Base-by-base conservation (phyloP, 2,329 filamentous ascomycete genomes). In the Neoascochyta sp. region DNA sequence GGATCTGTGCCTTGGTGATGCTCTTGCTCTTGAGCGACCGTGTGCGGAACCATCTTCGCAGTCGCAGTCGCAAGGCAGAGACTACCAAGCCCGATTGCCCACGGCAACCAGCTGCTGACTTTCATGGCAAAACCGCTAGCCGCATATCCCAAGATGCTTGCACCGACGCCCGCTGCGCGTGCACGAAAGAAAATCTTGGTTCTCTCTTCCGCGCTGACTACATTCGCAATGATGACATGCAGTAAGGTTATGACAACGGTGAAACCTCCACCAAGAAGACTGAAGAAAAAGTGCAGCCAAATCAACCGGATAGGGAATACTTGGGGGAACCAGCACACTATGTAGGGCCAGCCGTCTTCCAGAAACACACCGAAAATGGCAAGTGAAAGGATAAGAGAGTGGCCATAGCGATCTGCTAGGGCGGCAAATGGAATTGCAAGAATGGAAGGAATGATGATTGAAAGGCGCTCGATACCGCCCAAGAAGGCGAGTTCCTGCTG, bases 371-470 rank as follows among this genome's bases (percentile, higher is more conserved):
- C 46, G 12, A 45, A 41, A 5, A 50, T 16, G 2, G 46, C 46
- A 22, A 50, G 16, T 0, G 35, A 37, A 5, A 50, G 27, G 11
- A 50, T 39, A 4, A 37, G 14, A 1, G 34, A 36, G 17, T 50
- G 46, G 2, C 46, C 46, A 22, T 35, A 34, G 3, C 39, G 36
- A 22, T 50, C 46, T 7, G 46, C 46, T 1, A 50, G 31, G 19
- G 39, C 39, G 6, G 43, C 43, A 13, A 50, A 50, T 0, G 46
- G 46, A 14, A 50, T 43, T 2, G 39, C 39, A 5, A 50, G 34
- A 6, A 50, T 27, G 9, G 39, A 43, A 5, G 46, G 46, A 4
- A 50, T 41, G 11, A 50, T 39, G 4, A 47, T 41, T 1, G 37
- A 40, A 2, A 50, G 29, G 1, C 46, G 27, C 28, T 50, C 46